Evolutionary conservation across 352 stramenopile genomes (phyloP), one percentile per base, ranked within the genome.

Genomic region (Aphanomyces astaci): DNA sequence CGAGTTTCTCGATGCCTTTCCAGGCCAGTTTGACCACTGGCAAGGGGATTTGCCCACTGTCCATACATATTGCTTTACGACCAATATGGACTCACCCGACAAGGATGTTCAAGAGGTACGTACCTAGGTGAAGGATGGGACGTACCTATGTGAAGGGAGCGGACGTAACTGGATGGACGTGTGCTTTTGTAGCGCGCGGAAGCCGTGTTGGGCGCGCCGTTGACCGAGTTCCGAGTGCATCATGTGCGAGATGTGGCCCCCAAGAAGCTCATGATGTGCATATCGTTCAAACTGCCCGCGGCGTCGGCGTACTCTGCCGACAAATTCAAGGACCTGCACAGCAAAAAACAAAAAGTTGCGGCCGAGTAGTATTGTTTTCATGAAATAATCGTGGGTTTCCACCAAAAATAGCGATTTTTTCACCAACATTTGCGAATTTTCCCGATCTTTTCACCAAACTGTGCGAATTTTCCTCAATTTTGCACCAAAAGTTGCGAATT

Each of bases 231-330:
- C 40, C 71, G 65, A 7, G 84, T 91, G 67, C 92, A 97, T 75
- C 78, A 93, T 13, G 95, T 99, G 36, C 80, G 96, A 60, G 92
- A 99, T 72, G 95, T 99, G 9, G 86, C 96, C 2, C 96, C 96
- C 0, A 98, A 97, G 72, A 98, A 98, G 75, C 90, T 97, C 66
- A 99, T 99, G 96, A 87, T 98, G 56, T 98, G 95, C 75, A 87
- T 98, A 32, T 97, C 88, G 31, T 98, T 99, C 77, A 71, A 84
- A 60, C 72, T 98, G n/a, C 93, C 96, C 0, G 76, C 81, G 51
- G 73, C 72, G 1, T 86, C 89, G 36, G 84, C 81, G 3, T 89
- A 82, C 71, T 89, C 76, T 30, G 71, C 68, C 3, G 79, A 84
- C 66, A 78, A 80, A 30, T 75, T 76, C 15, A 76, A 85, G 51